These are phyloP conservation scores for Penicillium corylophilum DNA, from an alignment of 2,329 filamentous ascomycete genomes.

Conservation along the genomic window DNA sequence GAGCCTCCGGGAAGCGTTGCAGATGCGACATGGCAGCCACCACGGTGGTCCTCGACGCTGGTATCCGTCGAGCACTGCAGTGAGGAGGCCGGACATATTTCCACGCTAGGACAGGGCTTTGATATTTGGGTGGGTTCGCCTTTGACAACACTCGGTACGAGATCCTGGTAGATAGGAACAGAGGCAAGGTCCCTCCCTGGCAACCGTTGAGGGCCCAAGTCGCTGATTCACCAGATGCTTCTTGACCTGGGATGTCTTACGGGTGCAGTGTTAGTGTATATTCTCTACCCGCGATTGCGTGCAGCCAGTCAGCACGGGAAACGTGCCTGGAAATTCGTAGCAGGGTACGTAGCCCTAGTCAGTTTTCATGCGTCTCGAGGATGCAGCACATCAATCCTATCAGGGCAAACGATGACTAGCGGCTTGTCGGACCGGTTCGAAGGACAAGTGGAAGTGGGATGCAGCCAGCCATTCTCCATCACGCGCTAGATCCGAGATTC, in stretches of 20 bases:
- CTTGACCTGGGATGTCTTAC: background rate
- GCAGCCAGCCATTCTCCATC: slow-evolving; percentile 33
- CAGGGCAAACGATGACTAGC: background rate
- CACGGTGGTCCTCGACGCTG: slow-evolving; percentile 17
- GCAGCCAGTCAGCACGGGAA: slow-evolving; percentile 9
- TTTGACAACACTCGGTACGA: background rate
- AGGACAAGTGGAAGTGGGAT: slow-evolving; percentile 11
- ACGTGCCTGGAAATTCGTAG: slow-evolving; percentile 5
- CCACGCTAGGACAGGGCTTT: slow-evolving; percentile 16
- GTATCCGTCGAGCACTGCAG: slow-evolving; percentile 23
- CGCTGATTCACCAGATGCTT: background rate
- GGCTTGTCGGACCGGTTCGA: slow-evolving; percentile 11
- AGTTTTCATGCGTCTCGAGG: background rate
- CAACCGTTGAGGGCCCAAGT: slow-evolving; percentile 11
- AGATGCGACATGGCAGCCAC: slow-evolving; percentile 5
- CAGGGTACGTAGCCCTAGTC: background rate
- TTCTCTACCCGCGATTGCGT: background rate
- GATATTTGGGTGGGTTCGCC: slow-evolving; percentile 1
- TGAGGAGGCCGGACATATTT: slow-evolving; percentile 13
- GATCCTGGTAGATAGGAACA: background rate
- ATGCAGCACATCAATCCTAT: background rate
- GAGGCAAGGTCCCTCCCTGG: slow-evolving; percentile 8
- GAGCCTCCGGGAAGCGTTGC: slow-evolving; percentile 12
- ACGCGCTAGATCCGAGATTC: slow-evolving; percentile 27
- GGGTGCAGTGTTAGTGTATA: background rate